These are phyloP conservation scores for Gymnopus androsaceus DNA, from an alignment of 1,284 basidiomycete species.

Conservation along the genomic window DNA sequence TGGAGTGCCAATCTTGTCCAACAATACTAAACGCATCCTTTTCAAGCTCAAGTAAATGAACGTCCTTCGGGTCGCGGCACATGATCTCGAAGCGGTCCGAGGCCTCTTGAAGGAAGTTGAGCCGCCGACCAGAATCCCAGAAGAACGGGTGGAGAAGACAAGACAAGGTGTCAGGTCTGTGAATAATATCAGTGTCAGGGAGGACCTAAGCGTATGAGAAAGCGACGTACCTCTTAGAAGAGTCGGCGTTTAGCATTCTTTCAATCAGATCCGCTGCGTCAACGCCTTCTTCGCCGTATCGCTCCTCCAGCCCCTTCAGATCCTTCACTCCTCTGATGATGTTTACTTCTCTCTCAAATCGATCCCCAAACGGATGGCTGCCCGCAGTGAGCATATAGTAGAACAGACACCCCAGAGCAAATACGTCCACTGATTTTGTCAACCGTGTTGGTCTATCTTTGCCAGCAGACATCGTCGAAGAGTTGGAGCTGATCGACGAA, in stretches of 20 bases:
- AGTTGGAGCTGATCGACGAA: constrained; percentile 15
- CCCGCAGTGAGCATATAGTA: constrained; percentile 90
- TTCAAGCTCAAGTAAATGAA: constrained; percentile 78
- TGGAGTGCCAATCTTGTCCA: constrained; percentile 85
- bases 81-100: constrained; percentile 98
- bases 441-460: constrained; percentile 62
- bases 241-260: constrained; percentile 76
- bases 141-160: constrained; percentile 95
- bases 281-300: constrained; percentile 86
- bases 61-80: constrained; percentile 87
- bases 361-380: constrained; percentile 87
- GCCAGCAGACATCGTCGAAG: constrained; percentile 32
- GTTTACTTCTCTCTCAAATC: constrained; percentile 89
- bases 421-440: constrained; percentile 93
- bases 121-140: constrained; percentile 86
- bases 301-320: constrained; percentile 63
- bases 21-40: constrained; percentile 67
- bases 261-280: constrained; percentile 82
- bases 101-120: constrained; percentile 94
- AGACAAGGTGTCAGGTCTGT: constrained; percentile 83
- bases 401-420: constrained; percentile 90
- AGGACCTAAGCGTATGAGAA: constrained; percentile 9
- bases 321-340: constrained; percentile 81
- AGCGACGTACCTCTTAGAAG: constrained; percentile 71
- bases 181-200: background rate